Evolutionary conservation across 345 rosid species (phyloP).

Genomic region (Turritis glabra): DNA sequence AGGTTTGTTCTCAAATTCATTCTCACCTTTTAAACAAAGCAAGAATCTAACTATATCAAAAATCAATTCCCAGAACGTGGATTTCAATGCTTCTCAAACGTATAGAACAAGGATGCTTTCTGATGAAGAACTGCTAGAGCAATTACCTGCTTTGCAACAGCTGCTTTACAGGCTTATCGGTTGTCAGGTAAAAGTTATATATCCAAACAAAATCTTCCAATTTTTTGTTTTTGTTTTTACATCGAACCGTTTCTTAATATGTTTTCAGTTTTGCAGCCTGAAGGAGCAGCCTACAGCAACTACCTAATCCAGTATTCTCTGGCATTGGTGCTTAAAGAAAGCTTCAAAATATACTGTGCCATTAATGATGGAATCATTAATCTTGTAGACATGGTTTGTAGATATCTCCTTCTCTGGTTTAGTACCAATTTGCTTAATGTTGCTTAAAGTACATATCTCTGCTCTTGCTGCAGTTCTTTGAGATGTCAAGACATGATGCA

Average conservation of each 20-base stretch:
- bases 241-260: conserved; percentile 19
- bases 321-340: conserved; percentile 60
- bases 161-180: conserved; percentile 82
- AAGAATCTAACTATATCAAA: neutral
- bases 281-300: conserved; percentile 82
- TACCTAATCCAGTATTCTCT: conserved; percentile 81
- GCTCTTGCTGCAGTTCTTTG: conserved; percentile 70
- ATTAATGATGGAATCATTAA: conserved; percentile 86
- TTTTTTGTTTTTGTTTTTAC: neutral
- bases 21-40: neutral
- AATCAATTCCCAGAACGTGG: conserved; percentile 12
- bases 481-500: conserved; percentile 92
- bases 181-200: conserved; percentile 64
- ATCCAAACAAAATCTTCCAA: neutral
- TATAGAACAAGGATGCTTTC: conserved; percentile 87
- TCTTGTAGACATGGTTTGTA: conserved; percentile 85
- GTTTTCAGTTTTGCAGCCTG: conserved; percentile 64
- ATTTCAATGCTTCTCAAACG: conserved; percentile 31
- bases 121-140: conserved; percentile 76
- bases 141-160: conserved; percentile 89
- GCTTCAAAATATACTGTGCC: conserved; percentile 80
- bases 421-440: conserved; percentile 27
- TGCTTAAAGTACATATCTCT: conserved; percentile 11
- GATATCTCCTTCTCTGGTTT: conserved; percentile 3
- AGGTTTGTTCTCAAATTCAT: conserved; percentile 32